Evolutionary conservation across 345 rosid species (phyloP).

Genomic region (Eucalyptus curtisii): DNA sequence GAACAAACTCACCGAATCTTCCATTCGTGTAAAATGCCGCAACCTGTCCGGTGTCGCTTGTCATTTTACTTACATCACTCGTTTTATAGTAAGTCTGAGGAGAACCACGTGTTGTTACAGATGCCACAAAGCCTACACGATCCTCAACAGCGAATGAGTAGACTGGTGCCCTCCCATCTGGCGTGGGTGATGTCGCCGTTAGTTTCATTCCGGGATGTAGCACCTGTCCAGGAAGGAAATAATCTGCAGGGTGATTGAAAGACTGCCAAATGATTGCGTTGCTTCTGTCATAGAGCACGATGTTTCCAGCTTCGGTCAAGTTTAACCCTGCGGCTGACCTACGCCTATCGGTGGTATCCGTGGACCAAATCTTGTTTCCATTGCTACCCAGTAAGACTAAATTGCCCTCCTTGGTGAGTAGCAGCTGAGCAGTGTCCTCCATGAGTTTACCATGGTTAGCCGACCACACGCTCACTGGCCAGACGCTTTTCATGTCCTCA

Average conservation of each 20-base stretch:
- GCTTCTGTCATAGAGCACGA: background rate
- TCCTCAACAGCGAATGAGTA: accelerated
- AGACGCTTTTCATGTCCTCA: background rate
- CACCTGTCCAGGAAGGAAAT: background rate
- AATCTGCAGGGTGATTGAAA: background rate
- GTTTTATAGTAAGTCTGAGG: background rate
- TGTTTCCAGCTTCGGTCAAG: background rate
- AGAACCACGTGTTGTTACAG: background rate
- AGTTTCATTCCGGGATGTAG: background rate
- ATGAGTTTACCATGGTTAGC: background rate
- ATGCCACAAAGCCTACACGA: background rate
- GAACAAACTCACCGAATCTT: background rate
- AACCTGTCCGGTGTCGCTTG: background rate
- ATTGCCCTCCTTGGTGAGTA: background rate
- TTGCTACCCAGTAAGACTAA: accelerated
- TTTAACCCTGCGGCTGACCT: background rate
- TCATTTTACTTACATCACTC: background rate
- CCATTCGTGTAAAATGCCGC: background rate
- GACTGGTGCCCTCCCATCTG: background rate
- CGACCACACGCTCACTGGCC: background rate
- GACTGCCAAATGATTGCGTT: background rate
- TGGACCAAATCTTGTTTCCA: background rate
- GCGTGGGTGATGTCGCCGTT: no score
- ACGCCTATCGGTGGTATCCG: accelerated
- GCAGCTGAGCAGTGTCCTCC: background rate